phyloP scores from a whole-genome alignment of 345 rosid species.

The Angophora floribunda region DNA sequence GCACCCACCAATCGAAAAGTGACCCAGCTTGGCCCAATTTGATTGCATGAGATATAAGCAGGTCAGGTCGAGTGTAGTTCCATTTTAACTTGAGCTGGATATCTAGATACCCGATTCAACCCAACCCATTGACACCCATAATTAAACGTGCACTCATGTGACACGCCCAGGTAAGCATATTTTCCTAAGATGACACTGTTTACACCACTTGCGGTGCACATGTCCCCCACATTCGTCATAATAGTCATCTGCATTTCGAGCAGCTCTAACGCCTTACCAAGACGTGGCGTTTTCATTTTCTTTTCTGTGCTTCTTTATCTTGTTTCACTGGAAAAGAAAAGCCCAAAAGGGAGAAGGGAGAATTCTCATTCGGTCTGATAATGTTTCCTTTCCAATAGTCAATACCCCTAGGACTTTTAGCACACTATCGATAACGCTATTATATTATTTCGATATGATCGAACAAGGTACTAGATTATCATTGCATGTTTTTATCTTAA shows the following conservation, averaged over 20 bases:
- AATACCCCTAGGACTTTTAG: background rate
- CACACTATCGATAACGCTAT: background rate
- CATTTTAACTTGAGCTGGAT: background rate
- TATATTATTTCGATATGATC: background rate
- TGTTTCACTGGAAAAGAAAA: background rate
- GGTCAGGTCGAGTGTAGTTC: accelerated
- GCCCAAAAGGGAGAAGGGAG: background rate
- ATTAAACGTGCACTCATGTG: background rate
- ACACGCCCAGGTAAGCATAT: background rate
- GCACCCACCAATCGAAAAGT: background rate
- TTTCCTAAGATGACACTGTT: background rate
- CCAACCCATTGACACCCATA: background rate
- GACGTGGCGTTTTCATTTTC: background rate
- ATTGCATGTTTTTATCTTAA: background rate
- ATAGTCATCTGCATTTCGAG: background rate
- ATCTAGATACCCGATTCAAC: accelerated
- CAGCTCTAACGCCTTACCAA: background rate
- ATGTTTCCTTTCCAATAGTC: background rate
- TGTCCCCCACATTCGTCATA: background rate
- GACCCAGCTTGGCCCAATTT: accelerated
- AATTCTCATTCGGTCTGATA: background rate
- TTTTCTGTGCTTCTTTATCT: background rate
- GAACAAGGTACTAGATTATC: background rate
- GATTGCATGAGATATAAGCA: background rate
- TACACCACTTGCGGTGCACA: background rate